Base-by-base conservation (phyloP, 179 eudicot species). In the Camellia oleifera region DNA sequence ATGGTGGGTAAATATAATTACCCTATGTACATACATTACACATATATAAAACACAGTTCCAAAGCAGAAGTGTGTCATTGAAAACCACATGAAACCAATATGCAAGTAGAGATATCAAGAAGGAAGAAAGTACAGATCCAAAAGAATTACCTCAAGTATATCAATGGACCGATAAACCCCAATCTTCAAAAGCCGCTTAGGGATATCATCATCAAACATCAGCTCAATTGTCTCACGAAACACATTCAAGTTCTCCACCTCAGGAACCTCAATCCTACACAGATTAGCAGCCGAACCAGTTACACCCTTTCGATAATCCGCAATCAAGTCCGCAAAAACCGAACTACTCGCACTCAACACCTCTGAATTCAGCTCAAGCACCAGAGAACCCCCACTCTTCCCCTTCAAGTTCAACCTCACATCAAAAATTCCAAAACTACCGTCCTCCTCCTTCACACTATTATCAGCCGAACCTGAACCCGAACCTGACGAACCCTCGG, bases 191-290 rank as follows among this genome's bases (percentile, higher is more conserved):
- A 95, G 88, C 79, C 82, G 77, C 83, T 80, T 90, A 6, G 79
- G 54, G 1, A 92, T 79, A 81, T 90, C 93, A 53, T 89, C 94
- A 72, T 87, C 98, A 84, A 95, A 93, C 98, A 95, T 95, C 68
- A 95, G 89, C 89, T 93, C 98, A 83, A 93, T 85, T 2, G 98
- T 90, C 53, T 92, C 91, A 1, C 95, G 88, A 69, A 93, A 95
- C 70, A 89, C 91, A 69, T 82, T 88, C 88, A 95, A 82, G 79
- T 95, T 91, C 73, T 90, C 95, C 77, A 95, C 95, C 14, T 92
- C 97, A 42, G 92, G 93, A 69, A 95, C 95, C 83, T 95, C 98
- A 79, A 95, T 94, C 92, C 97, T 87, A 82, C 91, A 92, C 81
- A 92, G 73, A 17, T 75, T 79, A 1, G 71, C 45, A 9, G 48